Evolutionary conservation across 768 basidiomycete species (phyloP).

Genomic region (Cystoderma amianthinum): DNA sequence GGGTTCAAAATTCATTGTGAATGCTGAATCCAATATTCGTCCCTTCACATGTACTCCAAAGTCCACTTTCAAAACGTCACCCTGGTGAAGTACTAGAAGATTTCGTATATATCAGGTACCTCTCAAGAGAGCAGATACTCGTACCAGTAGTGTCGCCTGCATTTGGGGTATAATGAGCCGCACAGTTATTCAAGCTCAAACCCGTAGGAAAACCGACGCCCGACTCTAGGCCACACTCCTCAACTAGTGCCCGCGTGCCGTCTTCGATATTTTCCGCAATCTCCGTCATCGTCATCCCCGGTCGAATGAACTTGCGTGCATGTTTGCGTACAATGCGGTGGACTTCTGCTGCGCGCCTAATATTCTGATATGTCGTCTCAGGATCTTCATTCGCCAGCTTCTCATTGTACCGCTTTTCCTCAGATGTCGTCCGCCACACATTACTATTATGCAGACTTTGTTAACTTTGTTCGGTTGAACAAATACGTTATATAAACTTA

Average conservation of each 20-base stretch:
- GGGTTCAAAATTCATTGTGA: slow-evolving; percentile 85
- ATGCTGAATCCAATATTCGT: slow-evolving; percentile 93
- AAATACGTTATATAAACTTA: slow-evolving; percentile 31
- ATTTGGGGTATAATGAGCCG: slow-evolving; percentile 96
- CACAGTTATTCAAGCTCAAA: slow-evolving; percentile 87
- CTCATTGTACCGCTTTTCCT: slow-evolving; percentile 86
- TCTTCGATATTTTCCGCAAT: slow-evolving; percentile 93
- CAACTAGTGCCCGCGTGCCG: slow-evolving; percentile 84
- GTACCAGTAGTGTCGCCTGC: slow-evolving; percentile 80
- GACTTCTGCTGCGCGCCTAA: slow-evolving; percentile 91
- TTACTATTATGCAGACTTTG: too few relatives aligned
- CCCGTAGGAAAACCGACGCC: slow-evolving; percentile 98
- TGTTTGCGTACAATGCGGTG: slow-evolving; percentile 87
- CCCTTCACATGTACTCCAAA: slow-evolving; percentile 97
- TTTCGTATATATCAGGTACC: slow-evolving; percentile 1
- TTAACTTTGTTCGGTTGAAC: background rate
- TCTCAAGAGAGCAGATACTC: slow-evolving; percentile 2
- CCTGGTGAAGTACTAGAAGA: slow-evolving; percentile 61
- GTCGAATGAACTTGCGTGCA: slow-evolving; percentile 77
- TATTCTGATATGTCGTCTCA: slow-evolving; percentile 78
- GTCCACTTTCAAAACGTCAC: slow-evolving; percentile 94
- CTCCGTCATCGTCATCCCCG: slow-evolving; percentile 91
- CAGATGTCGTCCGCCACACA: slow-evolving; percentile 80
- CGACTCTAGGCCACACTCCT: slow-evolving; percentile 78
- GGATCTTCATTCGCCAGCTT: slow-evolving; percentile 73